Percentiles rank a stretch among this genome's conserved stretches.
Conservation (phyloP, 73 alveolate species). For the Paramecium pentaurelia region DNA sequence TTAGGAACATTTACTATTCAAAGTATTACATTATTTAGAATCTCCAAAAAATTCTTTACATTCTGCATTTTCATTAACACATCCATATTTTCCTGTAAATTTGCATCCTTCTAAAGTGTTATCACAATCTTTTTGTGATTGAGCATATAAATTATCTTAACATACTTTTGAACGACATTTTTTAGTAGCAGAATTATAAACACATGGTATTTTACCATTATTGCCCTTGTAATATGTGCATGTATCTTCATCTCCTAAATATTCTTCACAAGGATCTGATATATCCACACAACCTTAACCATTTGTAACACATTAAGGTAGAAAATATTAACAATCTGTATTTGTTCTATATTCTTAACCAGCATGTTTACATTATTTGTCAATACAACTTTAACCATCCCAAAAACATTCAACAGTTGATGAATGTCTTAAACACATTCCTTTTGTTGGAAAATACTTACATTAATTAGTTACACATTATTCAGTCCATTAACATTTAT, state of each 20-base stretch:
- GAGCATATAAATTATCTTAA: not conserved
- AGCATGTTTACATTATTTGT: not conserved
- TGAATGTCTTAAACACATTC: not conserved
- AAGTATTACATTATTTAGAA: not conserved
- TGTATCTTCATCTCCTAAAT: not conserved
- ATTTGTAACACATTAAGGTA: not conserved
- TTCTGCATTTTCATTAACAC: not conserved
- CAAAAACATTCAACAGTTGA: not conserved
- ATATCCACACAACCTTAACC: not conserved
- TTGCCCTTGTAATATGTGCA: not conserved
- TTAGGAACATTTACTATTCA: not conserved
- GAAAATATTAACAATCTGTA: not conserved
- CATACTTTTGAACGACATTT: not conserved
- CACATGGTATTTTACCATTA: not conserved
- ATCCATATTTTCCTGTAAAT: not conserved
- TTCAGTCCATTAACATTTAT: not conserved
- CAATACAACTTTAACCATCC: not conserved
- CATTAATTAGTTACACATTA: not conserved
- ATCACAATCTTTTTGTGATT: not conserved
- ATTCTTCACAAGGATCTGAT: not conserved
- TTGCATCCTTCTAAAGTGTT: not conserved
- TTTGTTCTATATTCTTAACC: not conserved
- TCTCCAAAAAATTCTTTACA: not conserved
- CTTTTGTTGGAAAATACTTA: not conserved
- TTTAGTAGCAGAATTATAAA: not conserved